Conservation (phyloP, 2,329 filamentous ascomycete genomes). For the Sporothrix dimorphospora region DNA sequence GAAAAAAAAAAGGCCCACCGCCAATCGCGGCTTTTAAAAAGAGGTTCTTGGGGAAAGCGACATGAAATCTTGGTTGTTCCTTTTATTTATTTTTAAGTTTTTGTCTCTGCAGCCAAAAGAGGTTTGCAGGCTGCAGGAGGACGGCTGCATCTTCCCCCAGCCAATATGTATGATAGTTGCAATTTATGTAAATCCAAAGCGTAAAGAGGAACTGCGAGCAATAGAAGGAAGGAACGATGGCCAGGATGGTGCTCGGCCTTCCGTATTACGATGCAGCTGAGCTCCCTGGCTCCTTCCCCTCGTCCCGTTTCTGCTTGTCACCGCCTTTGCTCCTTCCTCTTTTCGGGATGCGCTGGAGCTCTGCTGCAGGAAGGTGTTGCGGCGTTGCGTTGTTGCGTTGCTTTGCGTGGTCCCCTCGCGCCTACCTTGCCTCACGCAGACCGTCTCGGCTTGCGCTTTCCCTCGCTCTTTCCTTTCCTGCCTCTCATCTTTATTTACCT, state of each 20-base stretch:
- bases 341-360: background rate
- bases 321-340: conserved; percentile 9
- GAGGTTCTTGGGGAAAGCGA: conserved; percentile 1
- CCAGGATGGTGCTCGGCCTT: background rate
- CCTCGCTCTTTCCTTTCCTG: background rate
- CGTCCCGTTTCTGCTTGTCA: background rate
- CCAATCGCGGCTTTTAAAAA: conserved; percentile 25
- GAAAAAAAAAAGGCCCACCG: background rate
- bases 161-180: background rate
- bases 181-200: conserved; percentile 1
- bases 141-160: conserved; percentile 14
- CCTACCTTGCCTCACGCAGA: conserved; percentile 7
- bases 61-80: background rate
- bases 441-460: background rate
- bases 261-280: background rate
- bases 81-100: background rate
- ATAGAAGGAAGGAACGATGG: background rate
- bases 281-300: background rate
- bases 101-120: background rate
- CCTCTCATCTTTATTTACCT: background rate
- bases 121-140: background rate
- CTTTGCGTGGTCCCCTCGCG: conserved; percentile 1
- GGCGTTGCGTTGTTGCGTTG: background rate
- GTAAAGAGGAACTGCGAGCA: background rate
- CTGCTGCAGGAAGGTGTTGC: background rate